Percentiles rank a stretch among this genome's conserved stretches.
Evolutionary conservation across 164 flowering plant genomes (phyloP).

Genomic region (Aristolochia californica): DNA sequence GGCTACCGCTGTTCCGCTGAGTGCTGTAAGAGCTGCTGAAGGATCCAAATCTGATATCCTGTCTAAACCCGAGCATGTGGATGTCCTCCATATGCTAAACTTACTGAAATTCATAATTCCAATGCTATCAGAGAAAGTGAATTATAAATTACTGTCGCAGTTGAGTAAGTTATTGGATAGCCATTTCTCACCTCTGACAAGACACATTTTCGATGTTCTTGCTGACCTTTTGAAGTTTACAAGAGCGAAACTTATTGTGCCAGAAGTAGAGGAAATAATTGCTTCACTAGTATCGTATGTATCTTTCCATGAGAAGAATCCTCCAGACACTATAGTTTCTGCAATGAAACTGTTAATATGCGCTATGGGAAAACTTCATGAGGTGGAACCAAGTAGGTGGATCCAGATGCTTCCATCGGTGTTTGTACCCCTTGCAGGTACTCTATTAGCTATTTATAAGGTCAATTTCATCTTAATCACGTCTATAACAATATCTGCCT

Average conservation of each 20-base stretch:
- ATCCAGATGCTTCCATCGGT: slow-evolving; percentile 37
- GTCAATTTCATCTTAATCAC: too few species aligned
- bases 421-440: slow-evolving; percentile 53
- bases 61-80: slow-evolving; percentile 36
- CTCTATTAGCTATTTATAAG: not conserved
- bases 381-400: slow-evolving; percentile 25
- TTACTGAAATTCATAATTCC: slow-evolving; percentile 41
- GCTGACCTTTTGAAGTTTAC: slow-evolving; percentile 31
- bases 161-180: slow-evolving; percentile 28
- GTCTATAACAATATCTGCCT: too few species aligned
- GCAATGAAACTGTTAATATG: slow-evolving; percentile 41
- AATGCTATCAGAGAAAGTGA: slow-evolving; percentile 34
- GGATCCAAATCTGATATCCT: slow-evolving; percentile 25
- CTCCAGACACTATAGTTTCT: slow-evolving; percentile 45
- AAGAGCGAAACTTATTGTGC: slow-evolving; percentile 19
- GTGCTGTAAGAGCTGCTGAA: slow-evolving; percentile 15
- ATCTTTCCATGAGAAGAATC: slow-evolving; percentile 38
- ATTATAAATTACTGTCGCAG: slow-evolving; percentile 26
- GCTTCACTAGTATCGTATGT: slow-evolving; percentile 42
- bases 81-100: slow-evolving; percentile 58
- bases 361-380: slow-evolving; percentile 32
- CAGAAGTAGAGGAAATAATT: slow-evolving; percentile 34
- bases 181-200: slow-evolving; percentile 42
- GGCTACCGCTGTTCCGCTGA: slow-evolving; percentile 31
- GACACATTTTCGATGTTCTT: slow-evolving; percentile 38